Conservation (phyloP, 352 stramenopile species). For the Phytophthora pini region DNA sequence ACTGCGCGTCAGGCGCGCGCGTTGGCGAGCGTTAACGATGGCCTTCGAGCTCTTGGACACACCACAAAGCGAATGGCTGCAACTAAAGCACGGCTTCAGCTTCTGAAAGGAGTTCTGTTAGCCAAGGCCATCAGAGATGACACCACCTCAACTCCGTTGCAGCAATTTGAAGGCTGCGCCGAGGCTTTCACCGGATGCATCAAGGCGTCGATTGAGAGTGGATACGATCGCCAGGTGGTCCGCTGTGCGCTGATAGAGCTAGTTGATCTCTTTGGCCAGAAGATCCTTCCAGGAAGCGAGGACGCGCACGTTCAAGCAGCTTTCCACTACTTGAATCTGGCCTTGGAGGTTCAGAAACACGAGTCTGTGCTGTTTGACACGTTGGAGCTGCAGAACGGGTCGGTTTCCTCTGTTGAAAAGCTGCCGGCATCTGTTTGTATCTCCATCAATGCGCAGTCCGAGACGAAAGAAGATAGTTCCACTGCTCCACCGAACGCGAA, state of each 20-base stretch:
- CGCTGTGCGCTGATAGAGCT: conserved; percentile 63
- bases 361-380: conserved; percentile 63
- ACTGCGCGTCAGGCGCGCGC: conserved; percentile 24
- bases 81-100: conserved; percentile 54
- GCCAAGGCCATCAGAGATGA: conserved; percentile 40
- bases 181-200: conserved; percentile 36
- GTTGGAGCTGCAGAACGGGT: conserved; percentile 61
- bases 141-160: background rate
- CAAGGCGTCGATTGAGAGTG: conserved; percentile 51
- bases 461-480: conserved; percentile 10
- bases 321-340: conserved; percentile 75
- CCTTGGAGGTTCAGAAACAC: conserved; percentile 47
- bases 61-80: conserved; percentile 45
- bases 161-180: conserved; percentile 32
- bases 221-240: conserved; percentile 66
- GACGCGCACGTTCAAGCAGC: conserved; percentile 69
- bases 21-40: conserved; percentile 43
- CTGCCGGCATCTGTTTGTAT: conserved; percentile 49
- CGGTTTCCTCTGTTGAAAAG: conserved; percentile 49
- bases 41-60: conserved; percentile 49
- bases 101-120: conserved; percentile 60
- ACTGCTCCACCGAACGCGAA: conserved; percentile 9
- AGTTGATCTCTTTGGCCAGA: conserved; percentile 63
- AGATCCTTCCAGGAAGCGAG: conserved; percentile 49
- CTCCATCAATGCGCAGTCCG: conserved; percentile 37